phyloP scores from a whole-genome alignment of 257 asterid genomes.

The Solanum acaule region DNA sequence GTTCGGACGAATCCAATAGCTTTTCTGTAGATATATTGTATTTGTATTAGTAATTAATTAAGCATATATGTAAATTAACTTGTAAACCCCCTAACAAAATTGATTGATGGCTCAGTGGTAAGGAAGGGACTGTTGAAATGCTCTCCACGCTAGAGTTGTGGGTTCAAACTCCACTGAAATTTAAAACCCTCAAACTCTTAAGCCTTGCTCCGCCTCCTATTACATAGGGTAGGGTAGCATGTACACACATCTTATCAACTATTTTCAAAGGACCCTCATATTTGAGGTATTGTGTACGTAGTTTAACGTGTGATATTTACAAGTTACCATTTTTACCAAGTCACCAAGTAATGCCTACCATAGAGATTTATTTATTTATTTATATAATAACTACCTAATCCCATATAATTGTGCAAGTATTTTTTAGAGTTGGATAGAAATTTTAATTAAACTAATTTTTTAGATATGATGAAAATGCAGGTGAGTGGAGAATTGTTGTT shows the following conservation, averaged over 20 bases:
- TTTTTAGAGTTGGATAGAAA: background rate
- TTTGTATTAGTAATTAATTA: background rate
- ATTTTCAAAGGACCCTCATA: background rate
- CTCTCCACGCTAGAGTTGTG: background rate
- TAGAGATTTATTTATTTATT: background rate
- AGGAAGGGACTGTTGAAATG: background rate
- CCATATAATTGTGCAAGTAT: background rate
- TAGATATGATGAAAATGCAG: slow-evolving; percentile 12
- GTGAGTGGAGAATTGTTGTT: slow-evolving; percentile 38
- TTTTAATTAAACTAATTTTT: background rate
- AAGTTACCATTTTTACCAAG: background rate
- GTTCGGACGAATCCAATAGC: background rate
- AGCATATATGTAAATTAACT: too few relatives aligned
- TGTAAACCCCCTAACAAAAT: background rate
- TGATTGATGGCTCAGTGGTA: background rate
- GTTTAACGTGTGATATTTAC: background rate
- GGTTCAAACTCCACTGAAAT: background rate
- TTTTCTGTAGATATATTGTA: background rate
- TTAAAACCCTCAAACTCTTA: background rate
- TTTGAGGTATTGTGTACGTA: background rate
- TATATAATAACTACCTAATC: background rate
- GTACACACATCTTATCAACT: background rate
- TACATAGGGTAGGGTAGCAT: background rate
- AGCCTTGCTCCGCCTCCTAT: background rate
- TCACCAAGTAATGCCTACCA: background rate